Evolutionary conservation across 768 basidiomycete genomes (phyloP).

Genomic region (Boletales sp.): DNA sequence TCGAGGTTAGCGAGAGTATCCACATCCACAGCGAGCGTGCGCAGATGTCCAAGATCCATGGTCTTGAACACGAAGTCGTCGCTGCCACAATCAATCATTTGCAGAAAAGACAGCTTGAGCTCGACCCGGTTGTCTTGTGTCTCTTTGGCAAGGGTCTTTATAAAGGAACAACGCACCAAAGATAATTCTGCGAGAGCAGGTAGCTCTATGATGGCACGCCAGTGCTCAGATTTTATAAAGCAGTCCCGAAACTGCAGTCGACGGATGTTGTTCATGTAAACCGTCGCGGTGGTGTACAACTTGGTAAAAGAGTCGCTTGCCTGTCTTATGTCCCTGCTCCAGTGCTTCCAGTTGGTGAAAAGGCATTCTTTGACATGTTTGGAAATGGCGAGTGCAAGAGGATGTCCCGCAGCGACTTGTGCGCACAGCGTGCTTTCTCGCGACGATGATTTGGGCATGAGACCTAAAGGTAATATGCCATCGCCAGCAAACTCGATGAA

Average conservation of each 20-base stretch:
- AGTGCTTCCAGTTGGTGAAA: slow-evolving; percentile 4
- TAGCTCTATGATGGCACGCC: slow-evolving; percentile 11
- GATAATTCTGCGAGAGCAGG: slow-evolving; percentile 13
- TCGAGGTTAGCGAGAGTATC: not conserved
- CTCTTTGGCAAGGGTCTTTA: no score
- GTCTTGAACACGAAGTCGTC: not conserved
- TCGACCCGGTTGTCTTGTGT: no score
- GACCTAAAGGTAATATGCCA: slow-evolving; percentile 6
- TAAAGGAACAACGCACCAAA: slow-evolving; percentile 6
- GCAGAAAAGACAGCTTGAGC: slow-evolving; percentile 10
- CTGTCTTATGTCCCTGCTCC: not conserved
- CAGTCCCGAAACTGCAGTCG: slow-evolving; percentile 8
- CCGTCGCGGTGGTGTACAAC: slow-evolving; percentile 5
- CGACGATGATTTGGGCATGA: not conserved
- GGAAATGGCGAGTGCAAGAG: slow-evolving; percentile 29
- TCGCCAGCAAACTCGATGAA: slow-evolving; percentile 20
- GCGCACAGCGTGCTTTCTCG: slow-evolving; percentile 21
- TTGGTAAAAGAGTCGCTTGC: not conserved
- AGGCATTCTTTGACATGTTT: slow-evolving; percentile 25
- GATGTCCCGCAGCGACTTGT: slow-evolving; percentile 22
- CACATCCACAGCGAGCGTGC: not conserved
- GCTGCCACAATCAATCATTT: not conserved
- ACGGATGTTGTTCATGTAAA: slow-evolving; percentile 17
- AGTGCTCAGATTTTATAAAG: slow-evolving; percentile 11
- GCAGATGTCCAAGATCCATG: not conserved